Evolutionary conservation across 2,329 filamentous ascomycete species (phyloP).

Genomic region (Colletotrichum nymphaeae): DNA sequence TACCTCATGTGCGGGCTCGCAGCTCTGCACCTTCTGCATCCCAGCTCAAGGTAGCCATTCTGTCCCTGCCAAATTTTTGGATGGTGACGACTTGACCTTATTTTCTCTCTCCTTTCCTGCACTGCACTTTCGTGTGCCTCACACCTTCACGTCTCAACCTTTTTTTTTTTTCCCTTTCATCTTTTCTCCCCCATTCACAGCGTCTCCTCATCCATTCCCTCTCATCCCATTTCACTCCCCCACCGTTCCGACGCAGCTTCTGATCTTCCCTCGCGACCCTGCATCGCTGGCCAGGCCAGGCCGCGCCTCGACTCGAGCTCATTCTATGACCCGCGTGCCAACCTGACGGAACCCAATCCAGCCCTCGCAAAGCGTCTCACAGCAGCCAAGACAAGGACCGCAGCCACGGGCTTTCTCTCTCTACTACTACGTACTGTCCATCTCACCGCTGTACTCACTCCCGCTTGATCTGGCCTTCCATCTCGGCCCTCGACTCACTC

Average conservation of each 20-base stretch:
- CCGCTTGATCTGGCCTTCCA: not conserved
- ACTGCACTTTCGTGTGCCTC: not conserved
- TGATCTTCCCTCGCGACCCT: not conserved
- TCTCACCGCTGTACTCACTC: not conserved
- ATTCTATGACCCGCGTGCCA: not conserved
- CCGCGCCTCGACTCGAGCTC: too few relatives aligned
- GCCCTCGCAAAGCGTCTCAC: not conserved
- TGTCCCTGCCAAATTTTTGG: not conserved
- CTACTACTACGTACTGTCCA: not conserved
- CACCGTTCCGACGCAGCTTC: not conserved
- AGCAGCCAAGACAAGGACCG: not conserved
- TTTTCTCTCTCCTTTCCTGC: not conserved
- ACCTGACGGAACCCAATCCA: not conserved
- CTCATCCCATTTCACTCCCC: not conserved
- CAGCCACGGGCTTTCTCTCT: not conserved
- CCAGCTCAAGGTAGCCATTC: not conserved
- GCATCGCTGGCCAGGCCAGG: not conserved
- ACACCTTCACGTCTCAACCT: not conserved
- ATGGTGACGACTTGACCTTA: slow-evolving; percentile 1
- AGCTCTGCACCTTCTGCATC: too few relatives aligned
- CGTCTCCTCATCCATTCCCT: not conserved
- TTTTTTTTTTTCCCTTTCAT: not conserved
- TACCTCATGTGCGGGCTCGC: too few relatives aligned
- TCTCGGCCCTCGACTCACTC: not conserved
- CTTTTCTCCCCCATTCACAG: not conserved